Conservation (phyloP, 2,329 filamentous ascomycete genomes). For the Pyrenophora graminea region DNA sequence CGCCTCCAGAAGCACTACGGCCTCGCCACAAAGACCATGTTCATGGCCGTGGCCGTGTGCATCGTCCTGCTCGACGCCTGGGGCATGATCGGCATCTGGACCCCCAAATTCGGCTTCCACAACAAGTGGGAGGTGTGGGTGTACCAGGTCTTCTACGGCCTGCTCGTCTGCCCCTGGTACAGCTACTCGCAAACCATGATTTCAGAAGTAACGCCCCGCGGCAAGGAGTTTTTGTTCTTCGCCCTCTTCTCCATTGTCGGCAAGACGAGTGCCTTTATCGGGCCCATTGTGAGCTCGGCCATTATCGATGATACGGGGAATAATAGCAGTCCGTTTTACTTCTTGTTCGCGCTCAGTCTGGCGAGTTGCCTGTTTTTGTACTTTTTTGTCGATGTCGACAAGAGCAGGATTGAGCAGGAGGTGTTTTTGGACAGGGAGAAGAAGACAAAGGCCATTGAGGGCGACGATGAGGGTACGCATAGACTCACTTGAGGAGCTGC, state of each 20-base stretch:
- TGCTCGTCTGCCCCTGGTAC: slow-evolving; percentile 72
- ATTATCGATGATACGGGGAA: slow-evolving; percentile 68
- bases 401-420: slow-evolving; percentile 32
- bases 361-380: slow-evolving; percentile 27
- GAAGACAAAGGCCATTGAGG: slow-evolving; percentile 2
- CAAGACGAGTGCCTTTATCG: slow-evolving; percentile 70
- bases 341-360: slow-evolving; percentile 50
- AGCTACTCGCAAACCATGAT: slow-evolving; percentile 74
- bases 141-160: slow-evolving; percentile 61
- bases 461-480: slow-evolving; percentile 1
- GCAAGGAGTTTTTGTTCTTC: slow-evolving; percentile 74
- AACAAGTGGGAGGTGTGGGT: slow-evolving; percentile 59
- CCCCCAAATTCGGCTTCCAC: slow-evolving; percentile 58
- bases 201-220: slow-evolving; percentile 68
- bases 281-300: slow-evolving; percentile 68
- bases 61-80: slow-evolving; percentile 65
- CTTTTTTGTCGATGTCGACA: slow-evolving; percentile 31
- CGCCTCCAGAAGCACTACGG: slow-evolving; percentile 62
- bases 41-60: slow-evolving; percentile 64
- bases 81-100: slow-evolving; percentile 65
- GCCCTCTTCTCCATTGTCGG: slow-evolving; percentile 70
- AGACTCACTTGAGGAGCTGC: not conserved
- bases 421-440: slow-evolving; percentile 30
- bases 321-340: slow-evolving; percentile 68
- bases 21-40: slow-evolving; percentile 69